Evolutionary conservation across 106 monocot genomes (phyloP).

Genomic region (Acorus gramineus): DNA sequence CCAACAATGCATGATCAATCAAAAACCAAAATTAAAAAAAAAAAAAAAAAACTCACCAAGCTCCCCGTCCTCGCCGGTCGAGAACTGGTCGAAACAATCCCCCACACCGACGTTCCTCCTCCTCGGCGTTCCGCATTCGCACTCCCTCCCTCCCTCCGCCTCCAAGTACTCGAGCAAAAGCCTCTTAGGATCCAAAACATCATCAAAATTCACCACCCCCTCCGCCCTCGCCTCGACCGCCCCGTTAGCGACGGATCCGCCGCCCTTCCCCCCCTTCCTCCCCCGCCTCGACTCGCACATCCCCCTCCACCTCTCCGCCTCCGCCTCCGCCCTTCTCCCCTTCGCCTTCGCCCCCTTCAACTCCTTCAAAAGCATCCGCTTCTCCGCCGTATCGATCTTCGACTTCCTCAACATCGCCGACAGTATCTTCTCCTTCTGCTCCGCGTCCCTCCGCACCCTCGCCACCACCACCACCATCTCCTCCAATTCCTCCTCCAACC

Average conservation of each 20-base stretch:
- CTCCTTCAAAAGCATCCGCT: slow-evolving; percentile 53
- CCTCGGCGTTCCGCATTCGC: slow-evolving; percentile 1
- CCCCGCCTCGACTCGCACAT: slow-evolving; percentile 25
- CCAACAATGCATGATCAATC: too few relatives aligned
- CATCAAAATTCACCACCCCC: not conserved
- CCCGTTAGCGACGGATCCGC: slow-evolving; percentile 11
- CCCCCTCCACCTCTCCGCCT: slow-evolving; percentile 48
- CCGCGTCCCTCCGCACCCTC: slow-evolving; percentile 35
- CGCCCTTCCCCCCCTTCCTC: slow-evolving; percentile 10
- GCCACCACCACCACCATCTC: slow-evolving; percentile 37
- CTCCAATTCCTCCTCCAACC: slow-evolving; percentile 44
- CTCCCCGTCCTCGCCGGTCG: slow-evolving; percentile 20
- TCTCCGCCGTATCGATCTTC: slow-evolving; percentile 60
- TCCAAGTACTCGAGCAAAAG: slow-evolving; percentile 51
- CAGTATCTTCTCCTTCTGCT: slow-evolving; percentile 84
- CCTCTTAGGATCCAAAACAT: slow-evolving; percentile 10
- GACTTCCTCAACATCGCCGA: slow-evolving; percentile 85
- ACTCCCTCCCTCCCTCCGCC: slow-evolving; percentile 35
- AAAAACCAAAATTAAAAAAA: not conserved
- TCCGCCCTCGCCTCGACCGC: slow-evolving; percentile 17
- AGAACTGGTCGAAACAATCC: slow-evolving; percentile 21
- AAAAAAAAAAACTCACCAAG: slow-evolving; percentile 32
- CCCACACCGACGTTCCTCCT: slow-evolving; percentile 4
- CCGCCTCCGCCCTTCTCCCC: slow-evolving; percentile 72
- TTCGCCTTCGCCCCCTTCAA: slow-evolving; percentile 54